These are phyloP conservation scores for Ophiostoma sp. DNA, from an alignment of 2,329 filamentous ascomycete species.

Conservation along the genomic window DNA sequence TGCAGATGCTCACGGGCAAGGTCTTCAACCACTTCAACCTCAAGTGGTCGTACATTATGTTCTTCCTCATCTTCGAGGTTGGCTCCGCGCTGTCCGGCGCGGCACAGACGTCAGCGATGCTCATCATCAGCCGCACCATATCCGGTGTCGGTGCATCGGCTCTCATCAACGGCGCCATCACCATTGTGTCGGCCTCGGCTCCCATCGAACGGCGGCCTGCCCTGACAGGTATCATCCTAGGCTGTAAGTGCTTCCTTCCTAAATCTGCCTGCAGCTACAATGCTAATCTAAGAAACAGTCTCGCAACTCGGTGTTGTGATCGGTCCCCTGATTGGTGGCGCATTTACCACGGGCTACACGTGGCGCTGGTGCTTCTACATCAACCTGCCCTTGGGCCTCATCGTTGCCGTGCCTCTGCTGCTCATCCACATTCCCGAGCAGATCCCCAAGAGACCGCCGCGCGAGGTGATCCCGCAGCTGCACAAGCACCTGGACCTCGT, in stretches of 20 bases:
- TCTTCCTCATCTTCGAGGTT: conserved; percentile 49
- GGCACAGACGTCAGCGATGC: conserved; percentile 44
- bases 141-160: conserved; percentile 50
- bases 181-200: conserved; percentile 41
- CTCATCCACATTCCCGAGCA: conserved; percentile 37
- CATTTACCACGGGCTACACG: conserved; percentile 36
- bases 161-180: conserved; percentile 48
- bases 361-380: conserved; percentile 49
- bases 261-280: background rate
- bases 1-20: conserved; percentile 46
- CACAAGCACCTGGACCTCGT: conserved; percentile 37
- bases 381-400: conserved; percentile 41
- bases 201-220: conserved; percentile 39
- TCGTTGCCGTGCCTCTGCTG: conserved; percentile 34
- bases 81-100: conserved; percentile 51
- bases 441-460: conserved; percentile 31
- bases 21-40: conserved; percentile 42
- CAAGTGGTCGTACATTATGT: conserved; percentile 39
- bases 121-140: conserved; percentile 51
- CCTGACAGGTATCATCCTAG: conserved; percentile 29
- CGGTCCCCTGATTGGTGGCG: conserved; percentile 45
- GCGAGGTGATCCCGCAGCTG: conserved; percentile 29
- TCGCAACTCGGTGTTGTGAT: conserved; percentile 41
- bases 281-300: conserved; percentile 25
- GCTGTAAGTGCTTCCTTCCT: conserved; percentile 19